Base-by-base conservation (phyloP, 345 rosid genomes). In the Psidium friedrichsthalianum region DNA sequence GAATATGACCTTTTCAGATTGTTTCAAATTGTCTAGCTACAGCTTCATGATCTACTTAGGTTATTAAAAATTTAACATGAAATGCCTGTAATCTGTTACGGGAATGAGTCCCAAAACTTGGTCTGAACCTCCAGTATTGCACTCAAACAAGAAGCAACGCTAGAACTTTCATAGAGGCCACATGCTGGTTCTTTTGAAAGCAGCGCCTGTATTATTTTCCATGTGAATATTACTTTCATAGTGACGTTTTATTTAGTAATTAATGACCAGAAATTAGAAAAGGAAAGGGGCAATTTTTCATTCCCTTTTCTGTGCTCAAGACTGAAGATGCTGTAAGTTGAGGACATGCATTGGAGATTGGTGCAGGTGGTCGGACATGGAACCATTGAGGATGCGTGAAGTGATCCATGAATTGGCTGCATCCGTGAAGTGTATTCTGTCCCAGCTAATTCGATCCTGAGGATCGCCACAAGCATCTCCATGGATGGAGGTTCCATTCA, bases 351-450 rank as follows among this genome's bases (percentile, higher is more conserved):
- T 22, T 56, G 59, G 59, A 22, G n/a, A 56, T 3, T 56, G 59
- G n/a, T 4, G 3, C n/a, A 22, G 59, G 59, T 82, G 92, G 51
- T 87, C 82, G 6, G 94, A 90, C 86, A 86, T 74, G 53, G 90
- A 90, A 9, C 95, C 94, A 27, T 89, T 87, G 42, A 94, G 87
- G 74, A 94, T 92, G 10, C 49, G 88, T 7, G 85, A 86, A 74
- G 93, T 90, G 42, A 93, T 83, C 88, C 90, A 90, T 85, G 74
- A 52, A 82, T 94, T 94, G 6, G 93, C 93, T 15, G 95, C 94
- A 83, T 93, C 87, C 2, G 92, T 81, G 88, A 91, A 94, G 88
- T 92, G 96, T 83, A 94, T 89, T 2, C 94, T 95, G 88, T 95
- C 96, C 95, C 98, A 95, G 88, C 93, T 93, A 29, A 95, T 87